Percentiles rank a stretch among this genome's conserved stretches.
phyloP scores from a whole-genome alignment of 768 basidiomycete species.

The Auriscalpium microsporum region DNA sequence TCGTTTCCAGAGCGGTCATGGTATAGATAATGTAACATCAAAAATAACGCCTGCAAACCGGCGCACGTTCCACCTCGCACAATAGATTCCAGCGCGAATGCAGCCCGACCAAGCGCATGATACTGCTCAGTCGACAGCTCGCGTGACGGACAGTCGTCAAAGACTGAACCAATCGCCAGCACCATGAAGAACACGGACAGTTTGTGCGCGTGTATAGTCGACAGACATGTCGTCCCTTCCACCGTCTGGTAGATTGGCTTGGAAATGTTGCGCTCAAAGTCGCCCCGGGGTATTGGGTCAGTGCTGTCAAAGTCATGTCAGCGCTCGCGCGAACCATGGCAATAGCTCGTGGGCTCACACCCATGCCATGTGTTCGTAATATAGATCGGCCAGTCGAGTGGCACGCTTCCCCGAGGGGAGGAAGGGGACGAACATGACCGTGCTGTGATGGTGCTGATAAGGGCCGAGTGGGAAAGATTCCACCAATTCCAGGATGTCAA shows the following conservation, averaged over 20 bases:
- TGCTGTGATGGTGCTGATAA: constrained; percentile 30
- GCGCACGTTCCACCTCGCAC: constrained; percentile 35
- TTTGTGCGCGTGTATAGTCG: constrained; percentile 35
- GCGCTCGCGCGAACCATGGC: background rate
- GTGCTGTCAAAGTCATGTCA: constrained; percentile 25
- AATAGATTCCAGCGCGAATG: constrained; percentile 38
- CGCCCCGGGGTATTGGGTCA: constrained; percentile 34
- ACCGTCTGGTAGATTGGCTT: constrained; percentile 35
- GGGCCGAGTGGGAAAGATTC: constrained; percentile 44
- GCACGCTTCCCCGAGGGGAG: constrained; percentile 22
- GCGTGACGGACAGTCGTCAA: constrained; percentile 21
- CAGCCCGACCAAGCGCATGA: constrained; percentile 39
- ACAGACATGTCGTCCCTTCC: constrained; percentile 21
- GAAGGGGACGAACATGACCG: constrained; percentile 14
- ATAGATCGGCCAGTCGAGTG: constrained; percentile 31
- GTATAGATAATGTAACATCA: constrained; percentile 34
- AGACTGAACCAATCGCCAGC: constrained; percentile 38
- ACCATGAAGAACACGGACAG: constrained; percentile 47
- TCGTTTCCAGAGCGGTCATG: constrained; percentile 36
- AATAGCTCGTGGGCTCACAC: constrained; percentile 29
- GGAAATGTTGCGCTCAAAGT: constrained; percentile 34
- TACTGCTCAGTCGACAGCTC: constrained; percentile 25
- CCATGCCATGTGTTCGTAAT: constrained; percentile 38
- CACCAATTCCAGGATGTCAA: constrained; percentile 36
- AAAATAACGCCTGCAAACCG: constrained; percentile 40